Base-by-base conservation (phyloP, 148 eudicot genomes). In the Talinum fruticosum region DNA sequence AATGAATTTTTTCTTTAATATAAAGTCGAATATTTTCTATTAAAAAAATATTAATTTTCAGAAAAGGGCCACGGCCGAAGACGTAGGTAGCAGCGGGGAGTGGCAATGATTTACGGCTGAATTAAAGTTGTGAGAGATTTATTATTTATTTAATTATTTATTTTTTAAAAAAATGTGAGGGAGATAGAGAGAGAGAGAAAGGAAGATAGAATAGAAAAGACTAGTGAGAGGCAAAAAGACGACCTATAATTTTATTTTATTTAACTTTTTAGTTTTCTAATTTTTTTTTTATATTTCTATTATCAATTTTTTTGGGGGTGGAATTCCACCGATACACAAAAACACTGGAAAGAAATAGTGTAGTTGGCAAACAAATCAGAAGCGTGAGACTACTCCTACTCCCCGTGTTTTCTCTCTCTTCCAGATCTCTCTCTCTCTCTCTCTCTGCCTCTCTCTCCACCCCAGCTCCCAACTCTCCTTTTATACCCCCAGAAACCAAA, bases 371-470 rank as follows among this genome's bases (percentile, higher is more conserved):
- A 72, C 36, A 72, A 30, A 45, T 41, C 35, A 45, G 24, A 45
- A 44, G 30, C 24, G 21, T 59, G 64, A 45, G 30, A 41, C 45
- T 44, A 33, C 33, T 13, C 1, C 15, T 2, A 1, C 34, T 21
- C 54, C 29, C 57, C 29, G 5, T 12, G 34, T 14, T 33, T 12
- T 75, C 79, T 75, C 71, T 80, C 79, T 71, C 83, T 61, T 80
- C 83, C 53, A 75, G 83, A 75, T 80, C 83, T 80, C 76, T 59
- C 73, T 72, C 16, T 49, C 75, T 74, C 72, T 59, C 74, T 68
- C 78, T 71, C 74, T 12, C 33, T 72, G 30, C 13, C 5, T 32
- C 51, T 45, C 64, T 21, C 14, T 5, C 32, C 53, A 29, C 38
- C 41, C 5, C 74, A 6, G 44, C 66, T n/a, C 3, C 62, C 44